Evolutionary conservation across 2,329 filamentous ascomycete genomes (phyloP), one percentile per base, ranked within the genome.

Genomic region (Colletotrichum tropicicola): DNA sequence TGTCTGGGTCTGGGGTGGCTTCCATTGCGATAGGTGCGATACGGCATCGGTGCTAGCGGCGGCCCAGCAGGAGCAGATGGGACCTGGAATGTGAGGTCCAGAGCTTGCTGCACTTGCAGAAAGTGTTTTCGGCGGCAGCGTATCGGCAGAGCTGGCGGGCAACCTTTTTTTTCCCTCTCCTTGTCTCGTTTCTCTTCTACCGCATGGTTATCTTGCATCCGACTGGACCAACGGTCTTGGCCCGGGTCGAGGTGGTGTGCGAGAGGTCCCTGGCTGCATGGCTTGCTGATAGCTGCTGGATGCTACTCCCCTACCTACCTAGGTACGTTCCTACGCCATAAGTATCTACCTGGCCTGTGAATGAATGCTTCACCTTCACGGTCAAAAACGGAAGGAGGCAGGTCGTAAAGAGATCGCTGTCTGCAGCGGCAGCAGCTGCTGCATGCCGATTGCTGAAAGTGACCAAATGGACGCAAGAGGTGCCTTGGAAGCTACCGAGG

Each of bases 401-500:
- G 32, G 39, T 8, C 15, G 25, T n/a, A 2, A 19, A 28, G 27
- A 10, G 19, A 21, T 41, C 8, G 25, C 28, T 25, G n/a, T 54
- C 27, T 44, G 56, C 47, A 45, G 13, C 56, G 39, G 35, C 39
- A 47, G n/a, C 43, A 21, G 35, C 52, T 35, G 35, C 19, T 43
- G 35, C 37, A 51, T 51, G 45, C 45, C 27, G 23, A 53, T 27
- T 43, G 28, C 23, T 23, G n/a, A 41, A 41, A 17, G 23, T 28
- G 32, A 19, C 25, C 51, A 21, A 39, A 15, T 25, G 21, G 19
- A 28, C 28, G 17, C 21, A 35, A 21, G 13, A 25, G 51, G 58
- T 48, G 56, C 61, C 48, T 60, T 65, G 61, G 41, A 60, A 39
- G 27, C 47, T 19, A 55, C n/a, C n/a, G n/a, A n/a, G n/a, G n/a